Conservation (phyloP, 257 asterid species). For the Solanum bulbocastanum region DNA sequence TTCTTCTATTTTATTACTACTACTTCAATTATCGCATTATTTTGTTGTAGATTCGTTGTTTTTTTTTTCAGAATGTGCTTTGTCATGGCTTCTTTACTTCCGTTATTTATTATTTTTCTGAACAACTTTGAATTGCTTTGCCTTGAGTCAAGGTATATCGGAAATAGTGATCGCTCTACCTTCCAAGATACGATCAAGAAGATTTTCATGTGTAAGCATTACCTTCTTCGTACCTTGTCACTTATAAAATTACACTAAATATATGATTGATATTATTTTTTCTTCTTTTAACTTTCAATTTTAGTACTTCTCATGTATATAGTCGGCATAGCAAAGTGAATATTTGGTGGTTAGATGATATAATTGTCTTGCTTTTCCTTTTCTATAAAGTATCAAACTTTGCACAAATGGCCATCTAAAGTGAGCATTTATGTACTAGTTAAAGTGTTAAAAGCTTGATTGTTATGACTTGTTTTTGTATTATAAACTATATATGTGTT, state of each 20-base stretch:
- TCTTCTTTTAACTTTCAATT: neutral
- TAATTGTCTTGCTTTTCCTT: neutral
- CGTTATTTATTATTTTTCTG: neutral
- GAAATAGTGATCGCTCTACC: neutral
- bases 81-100: neutral
- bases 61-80: neutral
- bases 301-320: neutral
- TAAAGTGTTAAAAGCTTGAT: neutral
- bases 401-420: neutral
- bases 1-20: neutral
- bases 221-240: accelerated
- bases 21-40: neutral
- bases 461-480: neutral
- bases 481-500: neutral
- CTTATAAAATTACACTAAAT: neutral
- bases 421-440: neutral
- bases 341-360: neutral
- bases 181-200: neutral
- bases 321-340: neutral
- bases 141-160: neutral
- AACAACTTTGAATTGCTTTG: neutral
- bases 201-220: neutral
- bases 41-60: neutral
- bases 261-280: neutral
- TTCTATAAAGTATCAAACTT: neutral